Conservation (phyloP, 2,329 filamentous ascomycete species). For the Fusarium fujikuroi region DNA sequence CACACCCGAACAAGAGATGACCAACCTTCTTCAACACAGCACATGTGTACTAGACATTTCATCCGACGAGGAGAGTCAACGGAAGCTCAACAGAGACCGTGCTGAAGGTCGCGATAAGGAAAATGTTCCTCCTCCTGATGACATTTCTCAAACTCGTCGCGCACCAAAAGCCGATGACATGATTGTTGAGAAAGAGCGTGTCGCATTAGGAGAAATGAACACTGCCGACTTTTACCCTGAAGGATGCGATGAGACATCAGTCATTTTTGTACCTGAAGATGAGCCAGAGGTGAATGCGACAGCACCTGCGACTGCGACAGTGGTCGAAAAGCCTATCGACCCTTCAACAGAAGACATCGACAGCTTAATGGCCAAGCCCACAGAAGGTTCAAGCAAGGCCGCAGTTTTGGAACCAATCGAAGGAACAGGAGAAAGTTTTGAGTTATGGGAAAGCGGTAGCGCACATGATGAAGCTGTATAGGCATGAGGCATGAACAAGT, state of each 20-base stretch:
- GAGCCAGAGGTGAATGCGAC: constrained; percentile 45
- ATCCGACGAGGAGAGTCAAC: constrained; percentile 81
- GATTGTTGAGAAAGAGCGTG: constrained; percentile 71
- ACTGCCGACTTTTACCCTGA: constrained; percentile 74
- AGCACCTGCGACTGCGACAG: not conserved
- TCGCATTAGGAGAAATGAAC: constrained; percentile 74
- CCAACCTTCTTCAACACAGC: constrained; percentile 91
- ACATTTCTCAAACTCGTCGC: constrained; percentile 67
- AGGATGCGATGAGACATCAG: constrained; percentile 70
- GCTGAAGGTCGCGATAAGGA: constrained; percentile 83
- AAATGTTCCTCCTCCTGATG: constrained; percentile 82
- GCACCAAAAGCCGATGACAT: constrained; percentile 60
- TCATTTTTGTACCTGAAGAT: constrained; percentile 71
- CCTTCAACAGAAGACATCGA: constrained; percentile 47
- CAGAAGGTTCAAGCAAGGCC: constrained; percentile 55
- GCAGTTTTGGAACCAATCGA: constrained; percentile 65
- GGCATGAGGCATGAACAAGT: not conserved
- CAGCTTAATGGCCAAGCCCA: constrained; percentile 51
- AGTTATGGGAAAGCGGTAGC: constrained; percentile 77
- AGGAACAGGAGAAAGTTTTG: constrained; percentile 69
- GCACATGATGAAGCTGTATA: constrained; percentile 64
- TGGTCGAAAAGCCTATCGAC: constrained; percentile 35
- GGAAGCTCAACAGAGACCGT: constrained; percentile 61
- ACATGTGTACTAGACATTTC: constrained; percentile 89
- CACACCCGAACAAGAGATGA: constrained; percentile 87